A percentile compares a stretch with the other conserved stretches of the same genome.
Evolutionary conservation across 495 filamentous ascomycete species (phyloP).

Genomic region (Thozetella sp.): DNA sequence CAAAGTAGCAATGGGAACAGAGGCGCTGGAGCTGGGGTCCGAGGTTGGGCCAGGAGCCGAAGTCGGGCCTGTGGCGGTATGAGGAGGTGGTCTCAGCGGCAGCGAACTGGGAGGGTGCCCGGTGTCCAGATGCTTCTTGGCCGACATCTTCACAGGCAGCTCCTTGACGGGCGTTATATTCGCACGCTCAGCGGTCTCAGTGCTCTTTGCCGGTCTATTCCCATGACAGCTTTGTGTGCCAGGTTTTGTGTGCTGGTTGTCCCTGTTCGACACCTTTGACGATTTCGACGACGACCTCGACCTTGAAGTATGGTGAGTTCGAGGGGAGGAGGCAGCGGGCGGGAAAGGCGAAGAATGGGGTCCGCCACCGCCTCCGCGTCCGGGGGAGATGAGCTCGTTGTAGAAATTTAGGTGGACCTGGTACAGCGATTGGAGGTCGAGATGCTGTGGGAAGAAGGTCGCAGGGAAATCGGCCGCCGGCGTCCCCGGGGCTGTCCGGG

Average conservation of each 20-base stretch:
- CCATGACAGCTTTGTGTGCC: constrained; percentile 57
- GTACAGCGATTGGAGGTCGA: constrained; percentile 33
- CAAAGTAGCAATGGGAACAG: neutral
- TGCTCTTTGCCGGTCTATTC: constrained; percentile 51
- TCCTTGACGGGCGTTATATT: constrained; percentile 55
- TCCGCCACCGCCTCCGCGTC: constrained; percentile 43
- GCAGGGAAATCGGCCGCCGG: constrained; percentile 33
- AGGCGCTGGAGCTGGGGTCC: neutral
- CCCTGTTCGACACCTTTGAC: constrained; percentile 53
- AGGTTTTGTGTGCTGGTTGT: constrained; percentile 36
- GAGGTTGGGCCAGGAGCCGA: constrained; percentile 1
- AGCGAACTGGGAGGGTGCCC: constrained; percentile 7
- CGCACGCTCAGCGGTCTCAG: constrained; percentile 55
- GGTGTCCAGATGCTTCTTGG: constrained; percentile 36
- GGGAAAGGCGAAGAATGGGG: constrained; percentile 48
- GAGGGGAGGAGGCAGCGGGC: constrained; percentile 43
- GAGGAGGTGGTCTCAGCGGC: constrained; percentile 13
- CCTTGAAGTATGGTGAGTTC: constrained; percentile 46
- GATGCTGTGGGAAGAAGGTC: constrained; percentile 50
- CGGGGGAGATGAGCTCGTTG: constrained; percentile 53
- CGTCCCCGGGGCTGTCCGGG: constrained; percentile 18
- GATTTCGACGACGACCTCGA: constrained; percentile 54
- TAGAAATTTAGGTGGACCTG: constrained; percentile 56
- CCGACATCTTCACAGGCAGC: constrained; percentile 45
- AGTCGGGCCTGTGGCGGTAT: constrained; percentile 16